Evolutionary conservation across 129 eudicot species (phyloP), one percentile per base, ranked within the genome.

Genomic region (Tagetes erecta): DNA sequence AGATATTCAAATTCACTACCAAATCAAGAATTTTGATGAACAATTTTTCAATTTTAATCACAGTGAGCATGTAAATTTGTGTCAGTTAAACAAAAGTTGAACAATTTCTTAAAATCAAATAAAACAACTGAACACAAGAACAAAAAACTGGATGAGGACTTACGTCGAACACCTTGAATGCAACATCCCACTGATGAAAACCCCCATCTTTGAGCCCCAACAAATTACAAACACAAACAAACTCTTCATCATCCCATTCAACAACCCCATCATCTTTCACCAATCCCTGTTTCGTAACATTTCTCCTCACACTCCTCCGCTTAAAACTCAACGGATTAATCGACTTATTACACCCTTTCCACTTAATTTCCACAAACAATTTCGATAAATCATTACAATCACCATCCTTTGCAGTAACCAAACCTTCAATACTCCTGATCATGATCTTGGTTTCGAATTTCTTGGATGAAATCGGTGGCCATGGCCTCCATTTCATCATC

Each of bases 401-500:
- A 53, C 20, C 14, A 58, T 76, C 73, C 11, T 68, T 1, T 13
- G 38, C 33, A 58, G 77, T 58, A 30, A 14, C 1, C 3, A 85
- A n/a, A 13, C 88, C 90, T 47, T 76, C 70, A 0, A 90, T 73
- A 4, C 51, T 62, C 2, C 72, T 74, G 11, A 90, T 69, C 8
- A 74, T 65, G 36, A 87, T 79, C 79, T 76, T 85, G 63, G 78
- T 78, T 82, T 85, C 83, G 8, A 78, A 87, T 77, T 85, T 86
- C 77, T 87, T 84, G 68, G 88, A 80, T 31, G 76, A 41, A 8
- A 80, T 36, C 2, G 91, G 91, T 62, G 89, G 87, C 96, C 92
- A 84, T 42, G 96, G 91, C 87, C 92, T 85, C 96, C 96, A 90
- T 79, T 83, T 90, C 85, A 87, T 87, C 91, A 90, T 83, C 70